phyloP scores from a whole-genome alignment of 169 alveolate genomes.

The Neospora caninum region DNA sequence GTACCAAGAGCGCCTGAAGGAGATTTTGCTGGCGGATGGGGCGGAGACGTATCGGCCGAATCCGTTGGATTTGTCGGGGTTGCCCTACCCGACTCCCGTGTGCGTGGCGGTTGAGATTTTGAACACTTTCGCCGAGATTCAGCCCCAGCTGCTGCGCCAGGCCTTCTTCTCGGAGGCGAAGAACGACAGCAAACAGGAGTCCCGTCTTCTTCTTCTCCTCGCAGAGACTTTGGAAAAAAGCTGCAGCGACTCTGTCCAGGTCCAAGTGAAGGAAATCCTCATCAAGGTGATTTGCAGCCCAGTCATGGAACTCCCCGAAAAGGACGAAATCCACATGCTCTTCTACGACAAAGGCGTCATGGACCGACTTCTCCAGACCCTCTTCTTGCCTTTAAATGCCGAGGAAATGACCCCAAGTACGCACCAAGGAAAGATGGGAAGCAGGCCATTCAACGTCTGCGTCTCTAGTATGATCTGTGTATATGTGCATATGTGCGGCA shows the following conservation, averaged over 20 bases:
- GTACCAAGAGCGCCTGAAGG: slow-evolving; percentile 16
- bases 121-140: slow-evolving; percentile 26
- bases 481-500: not conserved
- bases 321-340: slow-evolving; percentile 45
- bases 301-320: slow-evolving; percentile 56
- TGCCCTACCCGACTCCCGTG: slow-evolving; percentile 30
- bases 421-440: too few species aligned
- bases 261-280: slow-evolving; percentile 33
- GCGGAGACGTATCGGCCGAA: slow-evolving; percentile 9
- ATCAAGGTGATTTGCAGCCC: slow-evolving; percentile 35
- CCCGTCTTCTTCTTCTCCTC: slow-evolving; percentile 18
- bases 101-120: slow-evolving; percentile 36
- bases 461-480: not conserved
- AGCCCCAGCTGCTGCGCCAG: slow-evolving; percentile 45
- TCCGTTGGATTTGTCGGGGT: not conserved
- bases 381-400: slow-evolving; percentile 4
- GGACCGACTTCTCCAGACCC: slow-evolving; percentile 24
- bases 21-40: not conserved
- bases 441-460: not conserved
- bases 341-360: slow-evolving; percentile 49
- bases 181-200: slow-evolving; percentile 36
- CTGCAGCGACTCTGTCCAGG: slow-evolving; percentile 34
- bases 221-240: slow-evolving; percentile 2
- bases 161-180: slow-evolving; percentile 12
- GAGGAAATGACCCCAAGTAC: not conserved